Evolutionary conservation across 257 asterid genomes (phyloP).

Genomic region (Osmanthus fragrans): DNA sequence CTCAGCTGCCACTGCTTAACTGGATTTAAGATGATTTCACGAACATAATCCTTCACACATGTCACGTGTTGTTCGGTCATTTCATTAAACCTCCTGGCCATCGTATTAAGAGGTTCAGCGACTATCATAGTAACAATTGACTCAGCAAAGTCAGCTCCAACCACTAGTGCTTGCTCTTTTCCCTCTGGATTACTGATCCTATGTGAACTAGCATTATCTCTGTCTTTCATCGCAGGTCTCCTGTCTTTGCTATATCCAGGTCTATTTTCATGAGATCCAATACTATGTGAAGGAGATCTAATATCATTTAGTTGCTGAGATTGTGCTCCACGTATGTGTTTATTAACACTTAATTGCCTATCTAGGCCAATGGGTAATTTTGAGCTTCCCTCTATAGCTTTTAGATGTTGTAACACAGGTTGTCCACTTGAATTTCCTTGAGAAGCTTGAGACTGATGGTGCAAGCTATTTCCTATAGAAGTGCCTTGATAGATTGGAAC

Average conservation of each 20-base stretch:
- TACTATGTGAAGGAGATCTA: slow-evolving; percentile 33
- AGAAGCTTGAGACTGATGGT: slow-evolving; percentile 59
- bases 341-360: slow-evolving; percentile 59
- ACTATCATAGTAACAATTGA: slow-evolving; percentile 73
- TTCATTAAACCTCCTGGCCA: slow-evolving; percentile 60
- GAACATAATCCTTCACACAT: slow-evolving; percentile 66
- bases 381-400: slow-evolving; percentile 56
- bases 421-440: slow-evolving; percentile 62
- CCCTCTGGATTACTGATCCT: slow-evolving; percentile 48
- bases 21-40: slow-evolving; percentile 64
- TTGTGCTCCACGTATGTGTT: slow-evolving; percentile 42
- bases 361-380: slow-evolving; percentile 57
- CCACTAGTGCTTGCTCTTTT: slow-evolving; percentile 48
- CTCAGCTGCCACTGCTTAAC: slow-evolving; percentile 77
- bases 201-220: slow-evolving; percentile 46
- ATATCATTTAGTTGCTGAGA: background rate
- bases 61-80: slow-evolving; percentile 52
- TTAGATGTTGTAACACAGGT: slow-evolving; percentile 38
- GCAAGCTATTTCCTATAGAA: slow-evolving; percentile 53
- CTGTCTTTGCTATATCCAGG: slow-evolving; percentile 48
- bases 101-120: slow-evolving; percentile 69
- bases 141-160: slow-evolving; percentile 73
- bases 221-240: slow-evolving; percentile 45
- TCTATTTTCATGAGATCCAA: slow-evolving; percentile 65
- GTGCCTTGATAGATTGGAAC: slow-evolving; percentile 49